A percentile compares a stretch with the other conserved stretches of the same genome.
These are phyloP conservation scores for Tilletia horrida DNA, from an alignment of 1,284 basidiomycete species.

Conservation along the genomic window DNA sequence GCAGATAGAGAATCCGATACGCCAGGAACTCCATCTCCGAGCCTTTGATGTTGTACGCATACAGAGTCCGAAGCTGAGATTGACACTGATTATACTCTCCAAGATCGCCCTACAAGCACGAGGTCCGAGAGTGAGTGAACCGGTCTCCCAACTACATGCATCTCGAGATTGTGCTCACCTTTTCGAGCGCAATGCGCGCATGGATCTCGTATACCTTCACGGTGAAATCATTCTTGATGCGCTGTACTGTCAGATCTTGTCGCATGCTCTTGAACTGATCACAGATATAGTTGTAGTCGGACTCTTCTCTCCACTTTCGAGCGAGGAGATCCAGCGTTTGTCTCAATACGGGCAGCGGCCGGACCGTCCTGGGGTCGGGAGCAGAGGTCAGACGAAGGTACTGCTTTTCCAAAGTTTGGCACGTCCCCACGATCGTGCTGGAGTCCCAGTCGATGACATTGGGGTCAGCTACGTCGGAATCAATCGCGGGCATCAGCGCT, in stretches of 20 bases:
- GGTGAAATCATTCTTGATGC: conserved; percentile 98
- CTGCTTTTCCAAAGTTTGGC: conserved; percentile 83
- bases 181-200: conserved; percentile 91
- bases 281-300: conserved; percentile 87
- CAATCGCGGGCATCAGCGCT: not conserved
- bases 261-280: conserved; percentile 97
- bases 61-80: conserved; percentile 80
- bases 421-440: conserved; percentile 89
- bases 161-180: conserved; percentile 63
- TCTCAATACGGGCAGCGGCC: conserved; percentile 79
- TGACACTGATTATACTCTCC: conserved; percentile 99
- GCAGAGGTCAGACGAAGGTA: conserved; percentile 93
- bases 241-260: conserved; percentile 97
- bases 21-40: conserved; percentile 92
- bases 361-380: conserved; percentile 88
- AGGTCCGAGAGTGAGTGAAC: too few species aligned
- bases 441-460: conserved; percentile 94
- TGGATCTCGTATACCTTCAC: conserved; percentile 97
- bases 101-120: conserved; percentile 72
- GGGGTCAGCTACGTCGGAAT: conserved; percentile 60
- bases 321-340: conserved; percentile 84
- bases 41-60: conserved; percentile 85
- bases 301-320: conserved; percentile 78
- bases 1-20: conserved; percentile 91
- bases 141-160: too few species aligned